phyloP scores from a whole-genome alignment of 768 basidiomycete species.

The Leccinum pellstonianum region DNA sequence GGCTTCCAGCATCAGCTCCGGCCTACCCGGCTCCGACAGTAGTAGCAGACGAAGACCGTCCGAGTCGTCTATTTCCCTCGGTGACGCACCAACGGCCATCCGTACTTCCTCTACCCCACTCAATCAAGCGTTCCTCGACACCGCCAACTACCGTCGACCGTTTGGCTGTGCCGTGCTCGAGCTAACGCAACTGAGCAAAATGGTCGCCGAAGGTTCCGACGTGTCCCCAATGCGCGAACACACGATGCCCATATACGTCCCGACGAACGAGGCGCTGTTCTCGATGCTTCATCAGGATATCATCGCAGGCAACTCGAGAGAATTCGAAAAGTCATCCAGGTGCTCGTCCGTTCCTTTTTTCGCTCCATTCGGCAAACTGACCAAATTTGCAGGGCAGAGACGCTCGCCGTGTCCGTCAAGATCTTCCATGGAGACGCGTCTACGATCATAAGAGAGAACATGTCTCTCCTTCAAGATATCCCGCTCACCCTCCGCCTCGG shows the following conservation, averaged over 20 bases:
- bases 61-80: constrained; percentile 44
- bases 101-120: constrained; percentile 24
- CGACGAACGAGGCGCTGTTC: constrained; percentile 80
- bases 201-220: constrained; percentile 63
- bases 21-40: constrained; percentile 38
- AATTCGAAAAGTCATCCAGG: constrained; percentile 83
- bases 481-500: constrained; percentile 85
- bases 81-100: constrained; percentile 31
- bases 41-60: constrained; percentile 50
- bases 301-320: constrained; percentile 72
- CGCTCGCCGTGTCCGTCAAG: constrained; percentile 80
- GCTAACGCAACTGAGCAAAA: constrained; percentile 68
- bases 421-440: constrained; percentile 80
- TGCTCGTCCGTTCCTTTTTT: constrained; percentile 33
- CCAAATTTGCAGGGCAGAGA: constrained; percentile 64
- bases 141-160: constrained; percentile 71
- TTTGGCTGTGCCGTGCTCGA: constrained; percentile 97
- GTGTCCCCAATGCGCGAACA: constrained; percentile 69
- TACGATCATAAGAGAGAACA: constrained; percentile 79
- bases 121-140: constrained; percentile 33
- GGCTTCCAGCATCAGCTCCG: constrained; percentile 52
- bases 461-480: constrained; percentile 75
- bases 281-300: constrained; percentile 96
- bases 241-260: constrained; percentile 84
- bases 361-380: constrained; percentile 1